Conservation (phyloP, 2,329 filamentous ascomycete species). For the Canariomyces notabilis region DNA sequence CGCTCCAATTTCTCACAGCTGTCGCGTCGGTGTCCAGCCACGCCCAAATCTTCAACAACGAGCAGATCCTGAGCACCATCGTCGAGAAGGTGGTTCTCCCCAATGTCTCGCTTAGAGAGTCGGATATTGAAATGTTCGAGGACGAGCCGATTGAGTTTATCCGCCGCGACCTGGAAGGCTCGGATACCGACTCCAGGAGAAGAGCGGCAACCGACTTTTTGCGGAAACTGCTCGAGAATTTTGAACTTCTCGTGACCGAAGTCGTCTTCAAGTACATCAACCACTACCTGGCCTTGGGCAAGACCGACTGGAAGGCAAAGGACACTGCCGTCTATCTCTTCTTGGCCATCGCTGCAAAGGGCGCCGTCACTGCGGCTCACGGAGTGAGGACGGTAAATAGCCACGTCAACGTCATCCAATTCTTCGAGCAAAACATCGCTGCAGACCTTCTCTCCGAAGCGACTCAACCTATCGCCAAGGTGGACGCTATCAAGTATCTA, state of each 20-base stretch:
- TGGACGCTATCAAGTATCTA: slow-evolving; percentile 96
- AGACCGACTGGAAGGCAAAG: slow-evolving; percentile 91
- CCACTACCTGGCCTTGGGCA: slow-evolving; percentile 76
- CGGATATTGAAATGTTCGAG: slow-evolving; percentile 92
- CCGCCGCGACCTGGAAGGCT: slow-evolving; percentile 87
- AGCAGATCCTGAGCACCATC: slow-evolving; percentile 74
- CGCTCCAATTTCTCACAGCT: slow-evolving; percentile 88
- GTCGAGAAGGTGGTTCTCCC: slow-evolving; percentile 95
- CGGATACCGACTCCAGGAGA: slow-evolving; percentile 88
- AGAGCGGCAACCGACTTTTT: slow-evolving; percentile 94
- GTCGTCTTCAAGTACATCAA: slow-evolving; percentile 86
- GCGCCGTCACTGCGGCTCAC: slow-evolving; percentile 76
- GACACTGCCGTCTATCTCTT: slow-evolving; percentile 98
- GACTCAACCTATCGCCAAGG: slow-evolving; percentile 82
- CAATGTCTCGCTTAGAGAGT: slow-evolving; percentile 86
- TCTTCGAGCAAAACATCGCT: slow-evolving; percentile 90
- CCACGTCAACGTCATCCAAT: slow-evolving; percentile 84
- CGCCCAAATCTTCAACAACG: slow-evolving; percentile 78
- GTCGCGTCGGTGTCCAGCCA: slow-evolving; percentile 75
- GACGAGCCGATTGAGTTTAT: slow-evolving; percentile 99
- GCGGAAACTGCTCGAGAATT: slow-evolving; percentile 80
- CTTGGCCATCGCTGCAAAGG: slow-evolving; percentile 89
- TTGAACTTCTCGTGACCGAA: slow-evolving; percentile 75
- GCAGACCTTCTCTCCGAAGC: slow-evolving; percentile 72
- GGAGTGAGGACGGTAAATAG: slow-evolving; percentile 88